A percentile compares a stretch with the other conserved stretches of the same genome.
Conservation (phyloP, 208 protist species). For the Trypanosoma brucei region DNA sequence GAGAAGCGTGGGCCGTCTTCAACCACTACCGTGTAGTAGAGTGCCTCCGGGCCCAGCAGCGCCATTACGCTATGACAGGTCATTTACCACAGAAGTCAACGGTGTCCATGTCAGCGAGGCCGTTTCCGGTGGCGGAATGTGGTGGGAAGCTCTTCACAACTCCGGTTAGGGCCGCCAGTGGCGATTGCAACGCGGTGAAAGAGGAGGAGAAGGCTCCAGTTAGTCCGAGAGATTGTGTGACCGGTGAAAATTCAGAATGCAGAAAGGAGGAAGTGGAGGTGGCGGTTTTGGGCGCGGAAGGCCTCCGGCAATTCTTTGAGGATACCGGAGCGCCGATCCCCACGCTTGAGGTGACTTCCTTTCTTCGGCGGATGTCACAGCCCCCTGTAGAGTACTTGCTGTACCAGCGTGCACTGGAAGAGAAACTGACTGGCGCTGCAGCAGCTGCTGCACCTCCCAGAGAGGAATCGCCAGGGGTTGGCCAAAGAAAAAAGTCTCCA, state of each 20-base stretch:
- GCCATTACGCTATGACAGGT: not conserved
- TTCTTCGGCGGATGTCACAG: slow-evolving; percentile 33
- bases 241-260: no score
- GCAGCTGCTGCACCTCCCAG: not conserved
- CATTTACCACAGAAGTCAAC: not conserved
- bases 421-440: not conserved
- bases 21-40: slow-evolving; percentile 26
- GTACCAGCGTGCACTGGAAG: slow-evolving; percentile 7
- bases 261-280: slow-evolving; percentile 3
- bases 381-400: slow-evolving; percentile 23
- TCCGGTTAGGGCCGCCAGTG: no score
- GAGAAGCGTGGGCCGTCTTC: slow-evolving; percentile 37
- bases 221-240: no score
- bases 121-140: not conserved
- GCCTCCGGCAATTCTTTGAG: slow-evolving; percentile 43
- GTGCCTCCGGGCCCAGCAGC: not conserved
- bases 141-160: no score
- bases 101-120: not conserved
- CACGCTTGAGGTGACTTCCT: slow-evolving; percentile 43
- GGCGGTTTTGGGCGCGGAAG: slow-evolving; percentile 28
- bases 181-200: no score
- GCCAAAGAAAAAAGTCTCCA: not conserved
- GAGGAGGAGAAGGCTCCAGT: no score
- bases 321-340: slow-evolving; percentile 39
- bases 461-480: not conserved